Conservation (phyloP, 805 yeast genomes). For the Metschnikowia noctiluminum region DNA sequence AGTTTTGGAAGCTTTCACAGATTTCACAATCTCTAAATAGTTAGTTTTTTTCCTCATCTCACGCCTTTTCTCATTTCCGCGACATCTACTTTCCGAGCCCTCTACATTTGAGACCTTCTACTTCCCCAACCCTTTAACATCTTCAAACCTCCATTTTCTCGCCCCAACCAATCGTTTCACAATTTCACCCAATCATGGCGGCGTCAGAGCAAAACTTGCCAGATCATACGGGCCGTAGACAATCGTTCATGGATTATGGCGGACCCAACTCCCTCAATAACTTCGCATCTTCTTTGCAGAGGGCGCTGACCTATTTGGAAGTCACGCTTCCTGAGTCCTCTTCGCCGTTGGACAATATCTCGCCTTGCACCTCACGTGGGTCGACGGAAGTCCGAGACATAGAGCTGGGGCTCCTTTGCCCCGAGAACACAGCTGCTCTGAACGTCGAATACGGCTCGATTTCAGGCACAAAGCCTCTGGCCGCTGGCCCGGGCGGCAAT, state of each 20-base stretch:
- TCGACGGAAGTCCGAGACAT: neutral
- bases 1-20: too few species aligned
- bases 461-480: neutral
- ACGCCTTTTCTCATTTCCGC: too few species aligned
- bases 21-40: too few species aligned
- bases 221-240: constrained; percentile 15
- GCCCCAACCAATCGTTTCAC: too few species aligned
- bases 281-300: constrained; percentile 37
- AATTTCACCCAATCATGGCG: neutral
- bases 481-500: neutral
- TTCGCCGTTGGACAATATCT: constrained; percentile 5
- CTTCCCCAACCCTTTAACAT: too few species aligned
- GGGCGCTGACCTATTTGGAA: constrained; percentile 29
- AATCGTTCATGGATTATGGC: constrained; percentile 31
- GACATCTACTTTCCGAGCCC: too few species aligned
- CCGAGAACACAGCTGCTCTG: neutral
- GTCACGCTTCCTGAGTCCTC: constrained; percentile 1
- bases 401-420: neutral
- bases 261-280: constrained; percentile 37
- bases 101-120: too few species aligned
- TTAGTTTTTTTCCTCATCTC: too few species aligned
- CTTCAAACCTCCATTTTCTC: neutral
- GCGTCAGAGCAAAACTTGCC: neutral
- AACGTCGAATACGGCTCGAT: neutral
- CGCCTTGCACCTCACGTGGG: constrained; percentile 16